These are phyloP conservation scores for Apostasia ramifera DNA, from an alignment of 106 monocot genomes.

Conservation along the genomic window DNA sequence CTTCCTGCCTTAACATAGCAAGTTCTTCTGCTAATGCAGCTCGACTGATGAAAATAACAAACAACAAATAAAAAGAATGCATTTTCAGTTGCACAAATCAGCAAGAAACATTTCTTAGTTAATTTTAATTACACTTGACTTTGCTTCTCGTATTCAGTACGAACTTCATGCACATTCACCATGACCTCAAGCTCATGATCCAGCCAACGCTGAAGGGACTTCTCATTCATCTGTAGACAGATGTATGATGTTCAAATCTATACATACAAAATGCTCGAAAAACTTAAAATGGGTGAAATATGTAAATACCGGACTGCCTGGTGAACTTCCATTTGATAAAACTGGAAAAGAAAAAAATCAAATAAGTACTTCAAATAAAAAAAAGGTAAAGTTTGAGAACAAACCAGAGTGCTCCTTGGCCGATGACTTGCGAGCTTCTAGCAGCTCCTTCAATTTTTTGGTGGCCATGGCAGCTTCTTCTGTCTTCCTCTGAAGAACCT, in stretches of 20 bases:
- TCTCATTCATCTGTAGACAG: slow-evolving; percentile 67
- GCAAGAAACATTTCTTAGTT: background rate
- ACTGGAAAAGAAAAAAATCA: slow-evolving; percentile 27
- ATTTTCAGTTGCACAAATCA: background rate
- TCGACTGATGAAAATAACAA: slow-evolving; percentile 34
- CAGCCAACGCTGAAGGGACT: slow-evolving; percentile 80
- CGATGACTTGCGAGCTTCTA: slow-evolving; percentile 82
- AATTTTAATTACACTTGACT: slow-evolving; percentile 74
- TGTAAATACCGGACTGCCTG: slow-evolving; percentile 36
- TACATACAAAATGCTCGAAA: background rate
- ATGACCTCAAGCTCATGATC: slow-evolving; percentile 96
- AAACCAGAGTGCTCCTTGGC: slow-evolving; percentile 60
- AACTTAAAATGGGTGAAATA: background rate
- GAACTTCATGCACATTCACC: slow-evolving; percentile 92
- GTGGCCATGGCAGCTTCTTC: slow-evolving; percentile 99
- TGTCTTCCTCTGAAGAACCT: slow-evolving; percentile 97
- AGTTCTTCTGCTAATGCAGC: slow-evolving; percentile 78
- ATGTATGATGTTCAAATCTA: background rate
- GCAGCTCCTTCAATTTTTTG: slow-evolving; percentile 84
- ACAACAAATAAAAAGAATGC: slow-evolving; percentile 4
- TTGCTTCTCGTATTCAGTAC: slow-evolving; percentile 92
- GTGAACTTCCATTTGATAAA: slow-evolving; percentile 59
- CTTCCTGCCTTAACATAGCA: slow-evolving; percentile 62
- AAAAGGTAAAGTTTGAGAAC: slow-evolving; percentile 3
- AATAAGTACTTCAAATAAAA: background rate